Evolutionary conservation across 345 rosid genomes (phyloP).

Genomic region (Hibiscus syriacus): DNA sequence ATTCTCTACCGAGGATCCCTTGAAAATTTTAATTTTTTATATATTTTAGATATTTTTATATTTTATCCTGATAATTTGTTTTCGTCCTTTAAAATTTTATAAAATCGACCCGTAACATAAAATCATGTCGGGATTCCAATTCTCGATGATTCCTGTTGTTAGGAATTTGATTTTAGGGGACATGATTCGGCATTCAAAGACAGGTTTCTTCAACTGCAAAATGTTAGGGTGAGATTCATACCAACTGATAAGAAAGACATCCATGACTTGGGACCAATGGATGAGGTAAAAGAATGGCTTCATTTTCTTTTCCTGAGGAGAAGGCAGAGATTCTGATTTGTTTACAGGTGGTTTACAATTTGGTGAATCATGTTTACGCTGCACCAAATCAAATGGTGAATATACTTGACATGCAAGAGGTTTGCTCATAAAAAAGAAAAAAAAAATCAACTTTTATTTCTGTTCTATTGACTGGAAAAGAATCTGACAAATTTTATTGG

Average conservation of each 20-base stretch:
- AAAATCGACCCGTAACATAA: no score
- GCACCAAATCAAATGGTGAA: conserved; percentile 66
- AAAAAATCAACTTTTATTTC: neutral
- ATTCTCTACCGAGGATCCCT: no score
- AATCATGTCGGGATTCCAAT: no score
- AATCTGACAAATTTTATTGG: neutral
- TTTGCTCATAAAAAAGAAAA: conserved; percentile 16
- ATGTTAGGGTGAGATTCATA: conserved; percentile 79
- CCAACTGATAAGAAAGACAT: conserved; percentile 69
- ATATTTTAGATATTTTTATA: no score
- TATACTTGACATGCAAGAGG: conserved; percentile 67
- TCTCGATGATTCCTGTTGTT: no score
- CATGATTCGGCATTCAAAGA: conserved; percentile 92
- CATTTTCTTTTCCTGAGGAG: no score
- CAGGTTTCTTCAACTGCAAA: conserved; percentile 61
- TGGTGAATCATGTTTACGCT: conserved; percentile 55
- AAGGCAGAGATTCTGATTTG: no score
- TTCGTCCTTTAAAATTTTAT: no score
- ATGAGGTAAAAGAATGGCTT: no score
- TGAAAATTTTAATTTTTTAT: no score
- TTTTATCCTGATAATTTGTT: no score
- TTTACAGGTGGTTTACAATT: conserved; percentile 47
- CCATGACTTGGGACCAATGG: conserved; percentile 75
- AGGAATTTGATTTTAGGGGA: conserved; percentile 82
- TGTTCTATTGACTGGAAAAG: neutral